A percentile compares a stretch with the other conserved stretches of the same genome.
These are phyloP conservation scores for Stemphylium vesicarium DNA, from an alignment of 2,329 filamentous ascomycete genomes.

Conservation along the genomic window DNA sequence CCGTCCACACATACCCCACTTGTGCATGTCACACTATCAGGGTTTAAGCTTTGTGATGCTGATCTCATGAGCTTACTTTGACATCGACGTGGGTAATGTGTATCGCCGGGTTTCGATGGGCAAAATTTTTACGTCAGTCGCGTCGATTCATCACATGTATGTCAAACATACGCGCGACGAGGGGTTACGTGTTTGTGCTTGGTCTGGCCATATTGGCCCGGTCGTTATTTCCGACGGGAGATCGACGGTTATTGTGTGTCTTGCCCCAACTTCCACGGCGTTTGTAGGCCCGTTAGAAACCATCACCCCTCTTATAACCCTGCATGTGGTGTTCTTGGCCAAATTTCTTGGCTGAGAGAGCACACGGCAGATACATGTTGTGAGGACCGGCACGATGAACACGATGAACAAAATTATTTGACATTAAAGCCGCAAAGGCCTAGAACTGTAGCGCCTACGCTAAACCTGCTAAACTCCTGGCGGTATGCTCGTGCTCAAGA, in stretches of 20 bases:
- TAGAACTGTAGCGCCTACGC: neutral
- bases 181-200: no score
- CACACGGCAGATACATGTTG: neutral
- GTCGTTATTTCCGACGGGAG: neutral
- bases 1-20: slow-evolving; percentile 5
- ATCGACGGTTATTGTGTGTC: neutral
- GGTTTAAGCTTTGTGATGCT: slow-evolving; percentile 17
- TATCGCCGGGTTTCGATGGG: neutral
- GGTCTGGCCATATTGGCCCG: neutral
- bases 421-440: neutral
- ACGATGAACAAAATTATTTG: neutral
- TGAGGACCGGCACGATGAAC: neutral
- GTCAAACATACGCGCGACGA: neutral
- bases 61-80: slow-evolving; percentile 15
- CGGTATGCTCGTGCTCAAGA: neutral
- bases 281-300: no score
- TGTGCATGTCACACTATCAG: neutral
- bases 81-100: slow-evolving; percentile 7
- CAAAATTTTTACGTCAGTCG: neutral
- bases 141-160: neutral
- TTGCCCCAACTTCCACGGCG: neutral
- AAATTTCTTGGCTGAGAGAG: no score
- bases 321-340: neutral
- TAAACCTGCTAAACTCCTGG: neutral
- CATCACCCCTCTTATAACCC: neutral